Evolutionary conservation across 2,329 filamentous ascomycete species (phyloP).

Genomic region (Fusarium mexicanum): DNA sequence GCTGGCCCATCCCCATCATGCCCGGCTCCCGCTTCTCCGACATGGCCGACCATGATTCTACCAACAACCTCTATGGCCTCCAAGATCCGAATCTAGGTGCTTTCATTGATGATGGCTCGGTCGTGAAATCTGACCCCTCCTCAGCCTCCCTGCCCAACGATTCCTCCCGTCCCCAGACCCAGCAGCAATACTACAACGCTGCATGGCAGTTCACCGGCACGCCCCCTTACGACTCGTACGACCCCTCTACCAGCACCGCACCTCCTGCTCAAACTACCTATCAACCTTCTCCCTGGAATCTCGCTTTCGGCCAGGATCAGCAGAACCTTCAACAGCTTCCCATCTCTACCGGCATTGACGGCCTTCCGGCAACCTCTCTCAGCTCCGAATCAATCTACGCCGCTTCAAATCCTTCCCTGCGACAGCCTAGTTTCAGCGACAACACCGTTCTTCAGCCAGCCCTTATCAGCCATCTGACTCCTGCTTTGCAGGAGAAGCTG

Average conservation of each 20-base stretch:
- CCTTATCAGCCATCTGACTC: constrained; percentile 55
- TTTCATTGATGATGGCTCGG: constrained; percentile 50
- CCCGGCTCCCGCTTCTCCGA: constrained; percentile 43
- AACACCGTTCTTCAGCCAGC: constrained; percentile 44
- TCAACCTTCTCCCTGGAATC: constrained; percentile 49
- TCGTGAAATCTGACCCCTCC: constrained; percentile 47
- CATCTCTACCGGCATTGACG: constrained; percentile 47
- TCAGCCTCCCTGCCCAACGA: constrained; percentile 44
- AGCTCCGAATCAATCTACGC: constrained; percentile 51
- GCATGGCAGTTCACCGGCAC: constrained; percentile 61
- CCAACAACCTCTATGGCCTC: constrained; percentile 56
- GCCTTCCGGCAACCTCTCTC: constrained; percentile 47
- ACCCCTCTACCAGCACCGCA: constrained; percentile 50
- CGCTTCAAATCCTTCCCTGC: constrained; percentile 38
- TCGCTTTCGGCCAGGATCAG: constrained; percentile 45
- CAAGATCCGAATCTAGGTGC: constrained; percentile 52
- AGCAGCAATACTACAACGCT: constrained; percentile 48
- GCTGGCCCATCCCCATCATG: constrained; percentile 40
- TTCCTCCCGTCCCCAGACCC: constrained; percentile 49
- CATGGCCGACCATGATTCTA: constrained; percentile 54
- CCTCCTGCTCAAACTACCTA: constrained; percentile 48
- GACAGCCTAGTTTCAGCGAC: constrained; percentile 45
- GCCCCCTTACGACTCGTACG: constrained; percentile 59
- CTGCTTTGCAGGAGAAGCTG: constrained; percentile 68
- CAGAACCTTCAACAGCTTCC: constrained; percentile 48